phyloP scores from a whole-genome alignment of 2,329 filamentous ascomycete species.

The Cadophora gregata region DNA sequence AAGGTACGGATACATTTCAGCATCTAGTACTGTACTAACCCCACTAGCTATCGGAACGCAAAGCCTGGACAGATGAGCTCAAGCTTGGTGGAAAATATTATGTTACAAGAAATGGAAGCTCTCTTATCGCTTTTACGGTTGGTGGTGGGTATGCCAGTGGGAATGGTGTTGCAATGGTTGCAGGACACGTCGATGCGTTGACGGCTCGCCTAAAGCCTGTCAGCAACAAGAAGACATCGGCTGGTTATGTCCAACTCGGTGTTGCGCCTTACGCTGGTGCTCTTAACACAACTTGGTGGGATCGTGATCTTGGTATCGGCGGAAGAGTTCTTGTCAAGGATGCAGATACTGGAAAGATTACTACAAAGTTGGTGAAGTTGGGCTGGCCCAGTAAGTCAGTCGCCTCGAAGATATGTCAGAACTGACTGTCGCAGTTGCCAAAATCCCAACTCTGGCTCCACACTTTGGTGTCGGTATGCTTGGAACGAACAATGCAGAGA shows the following conservation, averaged over 20 bases:
- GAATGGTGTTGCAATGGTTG: constrained; percentile 87
- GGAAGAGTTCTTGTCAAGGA: constrained; percentile 87
- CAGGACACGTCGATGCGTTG: constrained; percentile 90
- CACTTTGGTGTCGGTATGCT: constrained; percentile 85
- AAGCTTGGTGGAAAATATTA: constrained; percentile 88
- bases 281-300: constrained; percentile 94
- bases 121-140: constrained; percentile 83
- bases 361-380: constrained; percentile 83
- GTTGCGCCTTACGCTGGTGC: constrained; percentile 92
- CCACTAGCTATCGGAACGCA: constrained; percentile 73
- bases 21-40: constrained; percentile 28
- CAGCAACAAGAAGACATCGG: constrained; percentile 80
- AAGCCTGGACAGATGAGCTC: constrained; percentile 76
- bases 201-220: constrained; percentile 92
- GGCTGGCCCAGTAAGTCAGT: constrained; percentile 75
- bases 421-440: constrained; percentile 63
- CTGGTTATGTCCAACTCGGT: constrained; percentile 86
- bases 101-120: constrained; percentile 82
- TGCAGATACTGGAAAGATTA: constrained; percentile 73
- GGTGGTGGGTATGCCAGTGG: constrained; percentile 82
- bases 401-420: background rate
- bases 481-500: constrained; percentile 79
- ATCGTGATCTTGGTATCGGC: constrained; percentile 89
- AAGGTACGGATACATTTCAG: constrained; percentile 56
- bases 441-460: constrained; percentile 88